Conservation (phyloP, 176 grass and related monocot species). For the Hyparrhenia diplandra region DNA sequence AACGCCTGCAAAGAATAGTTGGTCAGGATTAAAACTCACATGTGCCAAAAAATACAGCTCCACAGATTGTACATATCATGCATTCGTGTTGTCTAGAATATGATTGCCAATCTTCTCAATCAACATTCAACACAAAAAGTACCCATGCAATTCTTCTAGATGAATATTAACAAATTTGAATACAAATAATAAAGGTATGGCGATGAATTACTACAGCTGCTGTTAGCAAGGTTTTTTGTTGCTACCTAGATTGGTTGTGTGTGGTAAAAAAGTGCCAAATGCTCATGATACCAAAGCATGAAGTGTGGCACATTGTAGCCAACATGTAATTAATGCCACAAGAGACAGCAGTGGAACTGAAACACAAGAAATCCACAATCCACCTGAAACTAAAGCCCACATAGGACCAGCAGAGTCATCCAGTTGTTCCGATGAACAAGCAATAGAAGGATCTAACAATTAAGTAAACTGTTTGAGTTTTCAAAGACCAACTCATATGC, state of each 20-base stretch:
- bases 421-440: neutral
- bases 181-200: neutral
- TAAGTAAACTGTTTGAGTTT: neutral
- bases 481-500: neutral
- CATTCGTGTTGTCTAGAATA: neutral
- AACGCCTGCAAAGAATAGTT: slow-evolving; percentile 49
- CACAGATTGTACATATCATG: neutral
- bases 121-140: neutral
- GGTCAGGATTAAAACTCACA: neutral
- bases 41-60: neutral
- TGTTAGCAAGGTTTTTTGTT: neutral
- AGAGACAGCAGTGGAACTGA: neutral
- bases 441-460: neutral
- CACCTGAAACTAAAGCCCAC: neutral
- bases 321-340: no score
- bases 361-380: neutral
- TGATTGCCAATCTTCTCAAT: neutral
- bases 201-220: neutral
- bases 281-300: neutral
- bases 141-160: neutral
- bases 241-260: neutral
- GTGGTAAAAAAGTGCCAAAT: neutral
- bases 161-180: no score
- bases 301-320: neutral
- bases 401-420: neutral